These are phyloP conservation scores for Daldinia bambusicola DNA, from an alignment of 495 filamentous ascomycete genomes.

Conservation along the genomic window DNA sequence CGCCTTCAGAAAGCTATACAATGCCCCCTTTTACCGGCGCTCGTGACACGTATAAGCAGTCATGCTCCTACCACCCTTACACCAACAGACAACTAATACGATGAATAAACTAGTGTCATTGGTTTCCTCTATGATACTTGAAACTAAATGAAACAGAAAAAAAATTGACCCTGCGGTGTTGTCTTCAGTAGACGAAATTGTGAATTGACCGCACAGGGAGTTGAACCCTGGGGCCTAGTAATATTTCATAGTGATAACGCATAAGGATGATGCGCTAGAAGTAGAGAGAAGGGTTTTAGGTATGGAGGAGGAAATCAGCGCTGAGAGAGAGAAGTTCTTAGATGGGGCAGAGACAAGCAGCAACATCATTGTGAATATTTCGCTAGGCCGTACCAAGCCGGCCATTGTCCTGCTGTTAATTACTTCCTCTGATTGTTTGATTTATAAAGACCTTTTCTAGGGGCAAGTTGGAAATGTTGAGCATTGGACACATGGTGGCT, in stretches of 20 bases:
- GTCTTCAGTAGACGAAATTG: background rate
- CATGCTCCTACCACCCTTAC: no score
- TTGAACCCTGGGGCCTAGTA: conserved; percentile 24
- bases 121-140: no score
- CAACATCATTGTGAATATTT: background rate
- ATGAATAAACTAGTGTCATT: no score
- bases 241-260: background rate
- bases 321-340: no score
- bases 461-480: background rate
- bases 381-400: conserved; percentile 21
- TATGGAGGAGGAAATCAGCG: background rate
- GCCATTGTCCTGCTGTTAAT: conserved; percentile 10
- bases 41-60: no score
- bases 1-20: no score
- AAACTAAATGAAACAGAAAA: no score
- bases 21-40: no score
- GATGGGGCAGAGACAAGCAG: no score
- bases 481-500: background rate
- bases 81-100: no score
- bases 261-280: background rate
- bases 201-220: conserved; percentile 13
- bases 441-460: background rate
- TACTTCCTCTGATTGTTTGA: background rate
- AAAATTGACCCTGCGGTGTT: no score
- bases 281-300: background rate